Conservation (phyloP, 179 eudicot species). For the Spergularia azorica region DNA sequence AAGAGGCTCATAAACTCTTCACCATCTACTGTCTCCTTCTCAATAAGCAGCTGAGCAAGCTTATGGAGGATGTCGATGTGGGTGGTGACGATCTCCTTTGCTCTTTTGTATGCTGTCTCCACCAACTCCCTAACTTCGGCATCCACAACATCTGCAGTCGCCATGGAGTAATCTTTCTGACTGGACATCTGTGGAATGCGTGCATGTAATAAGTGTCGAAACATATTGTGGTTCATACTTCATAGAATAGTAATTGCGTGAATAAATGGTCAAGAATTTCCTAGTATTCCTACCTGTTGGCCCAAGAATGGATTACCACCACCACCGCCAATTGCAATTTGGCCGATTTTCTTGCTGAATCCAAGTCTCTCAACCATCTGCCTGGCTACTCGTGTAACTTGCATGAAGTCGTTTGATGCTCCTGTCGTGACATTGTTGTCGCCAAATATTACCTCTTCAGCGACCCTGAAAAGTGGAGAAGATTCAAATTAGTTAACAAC, state of each 20-base stretch:
- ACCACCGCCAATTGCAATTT: conserved; percentile 77
- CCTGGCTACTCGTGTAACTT: conserved; percentile 92
- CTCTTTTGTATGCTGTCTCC: conserved; percentile 75
- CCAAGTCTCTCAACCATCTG: conserved; percentile 99
- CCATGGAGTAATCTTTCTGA: conserved; percentile 97
- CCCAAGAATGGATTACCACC: conserved; percentile 98
- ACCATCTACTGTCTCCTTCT: conserved; percentile 93
- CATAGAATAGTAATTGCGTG: neutral
- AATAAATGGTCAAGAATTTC: neutral
- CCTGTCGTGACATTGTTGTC: conserved; percentile 88
- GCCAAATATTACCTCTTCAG: conserved; percentile 95
- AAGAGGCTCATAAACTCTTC: conserved; percentile 99
- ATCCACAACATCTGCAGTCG: conserved; percentile 90
- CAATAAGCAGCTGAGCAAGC: conserved; percentile 89
- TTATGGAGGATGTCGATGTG: conserved; percentile 95
- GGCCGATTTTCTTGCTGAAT: conserved; percentile 96
- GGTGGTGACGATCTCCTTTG: conserved; percentile 62
- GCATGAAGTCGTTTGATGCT: conserved; percentile 95
- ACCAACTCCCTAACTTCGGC: conserved; percentile 88
- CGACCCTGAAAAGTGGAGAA: conserved; percentile 53
- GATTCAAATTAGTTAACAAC: neutral
- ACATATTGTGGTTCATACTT: neutral
- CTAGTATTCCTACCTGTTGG: conserved; percentile 55
- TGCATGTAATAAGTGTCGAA: neutral
- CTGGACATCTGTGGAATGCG: conserved; percentile 63